Base-by-base conservation (phyloP, 768 basidiomycete genomes). In the Rhizopogon sp. region DNA sequence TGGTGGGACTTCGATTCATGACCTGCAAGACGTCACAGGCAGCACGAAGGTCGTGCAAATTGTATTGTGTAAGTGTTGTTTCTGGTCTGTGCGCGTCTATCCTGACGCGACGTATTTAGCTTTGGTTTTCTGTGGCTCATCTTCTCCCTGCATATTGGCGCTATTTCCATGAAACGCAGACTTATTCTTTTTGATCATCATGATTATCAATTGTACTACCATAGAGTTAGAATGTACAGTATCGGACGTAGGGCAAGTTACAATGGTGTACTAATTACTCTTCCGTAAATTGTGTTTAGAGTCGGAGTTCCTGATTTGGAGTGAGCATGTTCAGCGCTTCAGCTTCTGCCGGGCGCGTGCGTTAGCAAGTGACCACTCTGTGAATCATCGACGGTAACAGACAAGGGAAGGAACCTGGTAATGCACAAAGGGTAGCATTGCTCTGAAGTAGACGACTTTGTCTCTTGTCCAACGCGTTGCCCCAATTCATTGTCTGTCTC, bases 11-110 rank as follows among this genome's bases (percentile, higher is more conserved):
- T 28, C 59, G 57, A 11, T 67, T 65, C 47, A 44, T 60, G 55
- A 43, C 63, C 39, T 59, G 56, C 39, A 60, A 40, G 3, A 60
- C 59, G 0, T 50, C 57, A 7, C 57, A 59, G 9, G 63, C 51
- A 6, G 63, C 67, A 42, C 61, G 56, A 39, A 45, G 25, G 31
- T 65, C 66, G n/a, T 69, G 63, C 43, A 56, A 56, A 40, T 46
- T 59, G 25, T 67, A 67, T 31, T 59, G 57, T 42, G 64, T 63
- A 33, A 58, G 67, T 58, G 20, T 11, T 3, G 9, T 39, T 41
- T 52, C 22, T 41, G 14, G 16, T 11, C 35, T 6, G 7, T 17
- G n/a, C 10, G 14, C 14, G 20, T 20, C 31, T 53, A 10, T 37
- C 6, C 54, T 55, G 11, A 55, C 22, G 39, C 14, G 20, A 9